These are phyloP conservation scores for Hyaloscypha hepaticicola DNA, from an alignment of 495 filamentous ascomycete species.

Conservation along the genomic window DNA sequence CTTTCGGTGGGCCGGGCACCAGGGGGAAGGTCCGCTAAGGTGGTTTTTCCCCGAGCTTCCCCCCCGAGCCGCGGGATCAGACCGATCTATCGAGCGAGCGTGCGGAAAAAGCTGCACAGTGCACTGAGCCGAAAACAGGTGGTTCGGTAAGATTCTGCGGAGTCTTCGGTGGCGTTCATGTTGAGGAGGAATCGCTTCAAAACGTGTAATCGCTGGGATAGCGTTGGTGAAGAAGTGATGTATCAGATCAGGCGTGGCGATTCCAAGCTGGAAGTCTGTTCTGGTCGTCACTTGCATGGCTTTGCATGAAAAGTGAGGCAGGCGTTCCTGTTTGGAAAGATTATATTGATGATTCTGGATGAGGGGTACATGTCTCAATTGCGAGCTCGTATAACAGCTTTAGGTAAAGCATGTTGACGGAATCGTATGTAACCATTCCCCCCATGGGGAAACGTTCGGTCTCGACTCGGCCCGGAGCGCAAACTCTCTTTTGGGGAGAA, in stretches of 20 bases:
- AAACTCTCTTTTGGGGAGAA: background rate
- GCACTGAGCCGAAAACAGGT: slow-evolving; percentile 3
- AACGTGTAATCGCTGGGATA: slow-evolving; percentile 5
- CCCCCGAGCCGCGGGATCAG: background rate
- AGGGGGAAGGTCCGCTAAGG: background rate
- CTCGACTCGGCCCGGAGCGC: background rate
- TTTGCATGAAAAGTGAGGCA: slow-evolving; percentile 2
- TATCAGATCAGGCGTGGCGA: slow-evolving; percentile 8
- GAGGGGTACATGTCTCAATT: background rate
- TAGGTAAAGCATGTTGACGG: background rate
- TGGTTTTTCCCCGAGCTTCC: background rate
- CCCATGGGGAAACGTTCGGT: background rate
- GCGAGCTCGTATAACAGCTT: background rate
- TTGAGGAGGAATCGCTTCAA: background rate
- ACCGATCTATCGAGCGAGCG: no score
- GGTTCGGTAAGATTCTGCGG: background rate
- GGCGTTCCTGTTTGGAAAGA: background rate
- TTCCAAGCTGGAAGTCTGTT: background rate
- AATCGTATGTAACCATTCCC: background rate
- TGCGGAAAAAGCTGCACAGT: background rate
- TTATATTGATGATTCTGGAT: background rate
- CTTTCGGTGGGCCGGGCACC: no score
- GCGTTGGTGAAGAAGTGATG: slow-evolving; percentile 3
- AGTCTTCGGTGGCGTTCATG: background rate
- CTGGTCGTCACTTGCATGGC: slow-evolving; percentile 2